Evolutionary conservation across 441 rosid species (phyloP).

Genomic region (Euphorbia celastroides): DNA sequence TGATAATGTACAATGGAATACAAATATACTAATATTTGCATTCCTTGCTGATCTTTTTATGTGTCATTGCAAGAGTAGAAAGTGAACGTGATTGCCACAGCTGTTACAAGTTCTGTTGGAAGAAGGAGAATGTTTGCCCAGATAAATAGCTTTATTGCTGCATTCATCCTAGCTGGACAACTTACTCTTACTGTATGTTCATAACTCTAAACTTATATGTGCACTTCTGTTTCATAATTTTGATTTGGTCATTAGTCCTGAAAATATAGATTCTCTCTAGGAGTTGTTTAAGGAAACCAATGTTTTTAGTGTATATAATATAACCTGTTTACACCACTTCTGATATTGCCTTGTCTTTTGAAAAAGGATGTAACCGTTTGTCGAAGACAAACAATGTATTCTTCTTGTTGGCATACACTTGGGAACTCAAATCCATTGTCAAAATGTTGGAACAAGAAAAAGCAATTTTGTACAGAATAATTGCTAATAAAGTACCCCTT

Average conservation of each 20-base stretch:
- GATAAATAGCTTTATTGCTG: conserved; percentile 91
- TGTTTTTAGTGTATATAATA: neutral
- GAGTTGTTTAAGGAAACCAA: neutral
- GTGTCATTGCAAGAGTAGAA: conserved; percentile 49
- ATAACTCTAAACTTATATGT: conserved; percentile 5
- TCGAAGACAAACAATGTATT: neutral
- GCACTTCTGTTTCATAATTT: neutral
- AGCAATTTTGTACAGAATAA: no score
- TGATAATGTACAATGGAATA: neutral
- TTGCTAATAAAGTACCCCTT: no score
- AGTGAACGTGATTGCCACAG: conserved; percentile 76
- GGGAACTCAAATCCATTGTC: no score
- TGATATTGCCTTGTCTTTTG: neutral
- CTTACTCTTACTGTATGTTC: conserved; percentile 71
- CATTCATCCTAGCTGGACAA: conserved; percentile 89
- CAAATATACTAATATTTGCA: neutral
- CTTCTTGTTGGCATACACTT: no score
- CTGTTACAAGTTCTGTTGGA: conserved; percentile 68
- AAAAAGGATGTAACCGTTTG: neutral
- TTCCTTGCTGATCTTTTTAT: conserved; percentile 12
- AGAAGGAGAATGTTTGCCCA: conserved; percentile 84
- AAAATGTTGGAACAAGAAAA: no score
- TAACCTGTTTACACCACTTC: neutral
- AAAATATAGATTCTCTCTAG: neutral
- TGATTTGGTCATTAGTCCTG: neutral